Base-by-base conservation (phyloP, 1,139 yeast genomes). In the Lodderomyces parapsilosis region DNA sequence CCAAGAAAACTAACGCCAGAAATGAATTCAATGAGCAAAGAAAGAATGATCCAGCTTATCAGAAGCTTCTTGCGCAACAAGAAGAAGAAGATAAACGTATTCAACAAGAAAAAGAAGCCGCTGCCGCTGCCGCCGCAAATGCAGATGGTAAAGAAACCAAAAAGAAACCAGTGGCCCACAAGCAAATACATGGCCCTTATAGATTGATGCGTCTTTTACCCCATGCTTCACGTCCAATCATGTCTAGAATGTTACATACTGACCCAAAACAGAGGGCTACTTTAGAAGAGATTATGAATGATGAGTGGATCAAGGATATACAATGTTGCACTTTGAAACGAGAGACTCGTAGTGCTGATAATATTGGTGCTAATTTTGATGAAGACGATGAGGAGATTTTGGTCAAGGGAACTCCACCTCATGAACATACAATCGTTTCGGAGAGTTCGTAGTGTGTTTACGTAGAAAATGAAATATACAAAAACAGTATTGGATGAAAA, bases 171-270 rank as follows among this genome's bases (percentile, higher is more conserved):
- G 48, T 67, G 7, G 54, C 50, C 32, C 76, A 71, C 52, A 70
- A 72, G 49, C 78, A 72, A 52, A 72, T 74, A 32, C 78, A 71
- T 43, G 99, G 99, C 1, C 97, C 98, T 2, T 89, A 93, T 73
- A 74, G 98, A 54, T 68, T 94, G 50, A 74, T 93, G 73, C 78
- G 97, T 56, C 71, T 93, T 49, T 70, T 94, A 39, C 99, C 99
- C 2, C 86, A 83, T 52, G 90, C 90, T 3, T 78, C 96, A 13
- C 76, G 98, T 53, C 87, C 86, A 7, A 75, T 93, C 9, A 77
- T 93, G 37, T 80, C 83, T 20, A 74, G 74, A 38, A 90, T 93
- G 88, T 71, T 93, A 24, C 79, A 72, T 39, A 63, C 89, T 6
- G 84, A 86, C 50, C 89, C 96, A 2, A 58, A 52, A 5, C 71